Percentiles rank a stretch among this genome's conserved stretches.
These are phyloP conservation scores for Triticum urartu DNA, from an alignment of 176 grass and related monocot genomes.

Conservation along the genomic window DNA sequence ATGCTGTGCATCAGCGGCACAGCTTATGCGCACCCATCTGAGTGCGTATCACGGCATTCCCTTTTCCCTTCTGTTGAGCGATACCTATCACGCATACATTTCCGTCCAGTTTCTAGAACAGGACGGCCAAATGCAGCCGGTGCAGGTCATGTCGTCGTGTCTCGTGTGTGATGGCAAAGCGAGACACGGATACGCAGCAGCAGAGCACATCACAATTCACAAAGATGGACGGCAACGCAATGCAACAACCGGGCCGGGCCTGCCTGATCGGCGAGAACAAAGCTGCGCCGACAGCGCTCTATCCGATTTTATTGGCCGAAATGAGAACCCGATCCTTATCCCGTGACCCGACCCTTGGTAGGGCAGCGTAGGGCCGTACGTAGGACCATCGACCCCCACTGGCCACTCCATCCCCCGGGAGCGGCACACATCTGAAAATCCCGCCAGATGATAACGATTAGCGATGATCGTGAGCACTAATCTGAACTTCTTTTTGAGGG, in stretches of 20 bases:
- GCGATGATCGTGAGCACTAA: too few relatives aligned
- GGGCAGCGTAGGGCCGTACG: background rate
- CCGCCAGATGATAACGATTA: background rate
- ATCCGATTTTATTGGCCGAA: slow-evolving; percentile 10
- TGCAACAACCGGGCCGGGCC: background rate
- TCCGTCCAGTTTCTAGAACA: background rate
- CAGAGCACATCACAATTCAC: background rate
- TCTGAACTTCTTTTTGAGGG: too few relatives aligned
- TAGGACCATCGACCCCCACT: background rate
- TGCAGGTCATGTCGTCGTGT: background rate
- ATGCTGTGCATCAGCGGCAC: background rate
- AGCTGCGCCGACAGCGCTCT: background rate
- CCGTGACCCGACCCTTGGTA: background rate
- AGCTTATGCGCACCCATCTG: background rate
- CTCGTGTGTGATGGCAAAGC: background rate
- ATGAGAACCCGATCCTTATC: slow-evolving; percentile 27
- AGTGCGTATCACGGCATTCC: background rate
- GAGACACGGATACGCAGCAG: background rate
- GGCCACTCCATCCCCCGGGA: background rate
- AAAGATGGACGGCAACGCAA: background rate
- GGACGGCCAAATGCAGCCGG: background rate
- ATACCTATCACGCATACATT: background rate
- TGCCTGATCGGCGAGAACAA: background rate
- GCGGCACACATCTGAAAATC: background rate
- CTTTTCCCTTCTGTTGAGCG: background rate